A percentile compares a stretch with the other conserved stretches of the same genome.
Evolutionary conservation across 352 stramenopile species (phyloP).

Genomic region (Phytopythium chamaehyphon): DNA sequence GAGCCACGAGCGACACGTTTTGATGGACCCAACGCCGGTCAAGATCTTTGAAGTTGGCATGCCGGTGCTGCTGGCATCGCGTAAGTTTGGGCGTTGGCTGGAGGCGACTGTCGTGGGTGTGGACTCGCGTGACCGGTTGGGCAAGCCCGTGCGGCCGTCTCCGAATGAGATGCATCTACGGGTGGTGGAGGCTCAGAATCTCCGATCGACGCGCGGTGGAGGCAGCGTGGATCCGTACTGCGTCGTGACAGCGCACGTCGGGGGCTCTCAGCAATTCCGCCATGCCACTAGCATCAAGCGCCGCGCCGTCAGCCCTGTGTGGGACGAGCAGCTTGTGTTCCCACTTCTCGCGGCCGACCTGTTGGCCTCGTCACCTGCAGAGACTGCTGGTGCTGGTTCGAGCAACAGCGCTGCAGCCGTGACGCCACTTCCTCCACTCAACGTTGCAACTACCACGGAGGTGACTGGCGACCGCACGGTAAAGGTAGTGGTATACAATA

Average conservation of each 20-base stretch:
- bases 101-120: slow-evolving; percentile 36
- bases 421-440: background rate
- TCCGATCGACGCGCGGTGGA: slow-evolving; percentile 24
- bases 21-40: slow-evolving; percentile 46
- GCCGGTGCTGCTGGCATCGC: slow-evolving; percentile 44
- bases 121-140: slow-evolving; percentile 40
- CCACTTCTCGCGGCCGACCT: slow-evolving; percentile 18
- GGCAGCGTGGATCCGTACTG: slow-evolving; percentile 49
- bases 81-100: slow-evolving; percentile 45
- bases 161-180: slow-evolving; percentile 58
- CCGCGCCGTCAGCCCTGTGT: slow-evolving; percentile 28
- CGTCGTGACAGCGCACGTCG: slow-evolving; percentile 26
- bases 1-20: slow-evolving; percentile 31
- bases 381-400: background rate
- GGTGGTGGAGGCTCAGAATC: slow-evolving; percentile 46
- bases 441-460: background rate
- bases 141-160: slow-evolving; percentile 21
- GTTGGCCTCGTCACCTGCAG: slow-evolving; percentile 1
- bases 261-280: slow-evolving; percentile 10
- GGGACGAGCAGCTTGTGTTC: slow-evolving; percentile 33
- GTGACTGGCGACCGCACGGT: slow-evolving; percentile 15
- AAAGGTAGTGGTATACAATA: slow-evolving; percentile 50
- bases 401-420: background rate
- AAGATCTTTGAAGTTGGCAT: slow-evolving; percentile 45
- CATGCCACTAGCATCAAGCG: slow-evolving; percentile 44